Base-by-base conservation (phyloP, 164 flowering plant species). In the Umbellularia californica region DNA sequence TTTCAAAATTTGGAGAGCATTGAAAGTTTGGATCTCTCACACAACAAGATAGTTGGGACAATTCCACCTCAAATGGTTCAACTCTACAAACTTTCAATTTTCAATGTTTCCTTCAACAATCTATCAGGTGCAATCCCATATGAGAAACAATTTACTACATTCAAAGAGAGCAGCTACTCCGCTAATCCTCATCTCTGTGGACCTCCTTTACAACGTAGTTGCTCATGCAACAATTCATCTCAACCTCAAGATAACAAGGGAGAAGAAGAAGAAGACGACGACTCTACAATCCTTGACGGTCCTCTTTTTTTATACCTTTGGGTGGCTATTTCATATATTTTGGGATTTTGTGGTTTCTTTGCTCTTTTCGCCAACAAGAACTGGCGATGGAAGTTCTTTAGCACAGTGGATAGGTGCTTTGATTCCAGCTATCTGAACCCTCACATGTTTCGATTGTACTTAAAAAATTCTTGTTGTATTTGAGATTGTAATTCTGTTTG, bases 261-360 rank as follows among this genome's bases (percentile, higher is more conserved):
- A 20, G 35, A 35, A 41, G 70, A 41, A 35, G 50, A 41, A 19
- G 55, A 30, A 30, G 33, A 30, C 5, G 30, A n/a, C n/a, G 33
- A 23, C 27, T 50, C 55, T 22, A 23, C 58, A 5, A 35, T 35
- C 47, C 10, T 35, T 5, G 10, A 35, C 47, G 7, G 10, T 35
- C 10, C 47, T 7, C 1, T 6, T 27, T 66, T 23, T 22, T 33
- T 68, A 24, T 60, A 74, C 67, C 30, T 28, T 17, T 67, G 65
- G 63, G 65, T 74, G 25, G 51, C 65, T 28, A 19, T 68, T 20
- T 68, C 65, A 24, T 74, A 51, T 52, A 50, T 50, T 19, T n/a
- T 68, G 50, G 76, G 76, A 50, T 74, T 74, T 74, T 52, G 52
- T 52, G 65, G 65, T 9, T 27, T 58, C 63, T 11, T 68, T 35